phyloP scores from a whole-genome alignment of 164 flowering plant genomes.

The Stephania japonica region DNA sequence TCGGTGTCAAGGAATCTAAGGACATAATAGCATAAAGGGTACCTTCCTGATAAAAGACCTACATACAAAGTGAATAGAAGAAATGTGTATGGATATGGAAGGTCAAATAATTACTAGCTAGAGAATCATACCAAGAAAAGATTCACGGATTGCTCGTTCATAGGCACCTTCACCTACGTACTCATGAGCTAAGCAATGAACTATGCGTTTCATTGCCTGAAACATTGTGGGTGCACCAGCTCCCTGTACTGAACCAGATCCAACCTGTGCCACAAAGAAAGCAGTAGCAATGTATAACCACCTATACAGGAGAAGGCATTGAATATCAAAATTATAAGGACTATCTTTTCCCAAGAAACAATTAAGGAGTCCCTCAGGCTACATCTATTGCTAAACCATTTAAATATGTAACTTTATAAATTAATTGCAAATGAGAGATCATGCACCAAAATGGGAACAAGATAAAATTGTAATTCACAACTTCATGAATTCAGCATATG shows the following conservation, averaged over 20 bases:
- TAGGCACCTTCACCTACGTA: constrained; percentile 53
- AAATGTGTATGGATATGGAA: background rate
- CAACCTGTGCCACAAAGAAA: constrained; percentile 48
- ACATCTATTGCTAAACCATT: background rate
- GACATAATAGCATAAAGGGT: background rate
- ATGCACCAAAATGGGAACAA: background rate
- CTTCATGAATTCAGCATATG: background rate
- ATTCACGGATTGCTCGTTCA: constrained; percentile 77
- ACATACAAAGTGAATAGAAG: background rate
- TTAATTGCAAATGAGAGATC: background rate
- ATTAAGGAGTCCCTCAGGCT: background rate
- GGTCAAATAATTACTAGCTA: background rate
- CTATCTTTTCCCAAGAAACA: background rate
- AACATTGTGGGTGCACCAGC: constrained; percentile 98
- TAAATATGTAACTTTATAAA: background rate
- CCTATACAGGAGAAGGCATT: background rate
- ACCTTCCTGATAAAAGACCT: background rate
- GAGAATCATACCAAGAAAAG: constrained; percentile 66
- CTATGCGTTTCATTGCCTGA: constrained; percentile 87
- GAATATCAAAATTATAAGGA: background rate
- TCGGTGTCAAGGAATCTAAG: background rate
- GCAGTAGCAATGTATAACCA: background rate
- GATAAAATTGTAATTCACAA: background rate
- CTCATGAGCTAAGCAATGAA: constrained; percentile 44
- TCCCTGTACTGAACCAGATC: constrained; percentile 84